Evolutionary conservation across 1,139 yeast species (phyloP).

Genomic region (Debaryomyces coudertii): DNA sequence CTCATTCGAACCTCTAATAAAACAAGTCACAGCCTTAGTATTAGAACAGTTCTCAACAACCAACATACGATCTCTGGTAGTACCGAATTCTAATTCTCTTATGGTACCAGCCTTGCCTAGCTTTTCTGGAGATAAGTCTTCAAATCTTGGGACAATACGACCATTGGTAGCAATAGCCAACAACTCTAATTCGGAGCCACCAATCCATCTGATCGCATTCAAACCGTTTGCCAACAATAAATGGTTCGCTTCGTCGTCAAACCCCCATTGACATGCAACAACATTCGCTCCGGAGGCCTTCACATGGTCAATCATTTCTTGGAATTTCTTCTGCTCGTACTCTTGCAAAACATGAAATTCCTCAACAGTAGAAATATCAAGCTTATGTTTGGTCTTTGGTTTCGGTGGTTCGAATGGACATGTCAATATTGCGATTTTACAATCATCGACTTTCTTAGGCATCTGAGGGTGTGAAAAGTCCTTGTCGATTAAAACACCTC

Average conservation of each 20-base stretch:
- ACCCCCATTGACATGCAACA: constrained; percentile 99
- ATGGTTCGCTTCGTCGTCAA: constrained; percentile 98
- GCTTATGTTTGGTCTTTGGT: constrained; percentile 97
- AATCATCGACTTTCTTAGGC: constrained; percentile 82
- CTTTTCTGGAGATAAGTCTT: constrained; percentile 80
- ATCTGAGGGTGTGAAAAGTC: constrained; percentile 98
- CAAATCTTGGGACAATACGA: constrained; percentile 95
- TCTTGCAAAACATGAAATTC: constrained; percentile 89
- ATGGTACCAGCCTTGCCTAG: constrained; percentile 87
- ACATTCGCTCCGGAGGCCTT: constrained; percentile 93
- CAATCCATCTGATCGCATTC: constrained; percentile 99
- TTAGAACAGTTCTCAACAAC: constrained; percentile 90
- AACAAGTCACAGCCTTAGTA: constrained; percentile 89
- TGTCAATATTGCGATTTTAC: constrained; percentile 90
- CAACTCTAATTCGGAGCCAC: constrained; percentile 94
- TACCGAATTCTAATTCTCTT: constrained; percentile 90
- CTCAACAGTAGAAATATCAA: constrained; percentile 88
- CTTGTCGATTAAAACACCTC: constrained; percentile 92
- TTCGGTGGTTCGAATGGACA: constrained; percentile 99
- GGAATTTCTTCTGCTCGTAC: constrained; percentile 89
- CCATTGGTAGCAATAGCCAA: constrained; percentile 98
- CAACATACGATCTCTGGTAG: constrained; percentile 94
- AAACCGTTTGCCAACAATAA: constrained; percentile 81
- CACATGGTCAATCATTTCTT: constrained; percentile 85
- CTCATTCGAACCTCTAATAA: constrained; percentile 92